Percentiles rank a stretch among this genome's conserved stretches.
phyloP scores from a whole-genome alignment of 1,139 yeast genomes.

The Entelexis sorbosivorans region DNA sequence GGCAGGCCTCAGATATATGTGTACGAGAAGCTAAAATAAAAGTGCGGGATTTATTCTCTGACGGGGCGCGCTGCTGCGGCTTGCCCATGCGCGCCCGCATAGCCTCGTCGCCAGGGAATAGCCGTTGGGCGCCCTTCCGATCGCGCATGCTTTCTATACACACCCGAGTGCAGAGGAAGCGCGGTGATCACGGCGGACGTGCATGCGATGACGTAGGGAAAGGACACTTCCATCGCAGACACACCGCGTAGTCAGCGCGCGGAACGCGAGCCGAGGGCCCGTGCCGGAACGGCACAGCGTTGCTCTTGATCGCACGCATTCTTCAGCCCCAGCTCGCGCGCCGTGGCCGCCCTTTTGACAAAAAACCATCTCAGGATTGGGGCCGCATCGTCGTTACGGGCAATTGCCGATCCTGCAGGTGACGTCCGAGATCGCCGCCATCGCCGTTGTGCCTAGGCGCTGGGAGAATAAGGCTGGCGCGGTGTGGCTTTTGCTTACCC shows the following conservation, averaged over 20 bases:
- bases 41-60: too few species aligned
- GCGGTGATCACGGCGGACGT: conserved; percentile 1
- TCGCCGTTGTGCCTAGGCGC: neutral
- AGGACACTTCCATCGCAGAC: neutral
- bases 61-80: too few species aligned
- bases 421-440: neutral
- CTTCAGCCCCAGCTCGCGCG: neutral
- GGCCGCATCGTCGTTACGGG: too few species aligned
- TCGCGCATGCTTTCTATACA: neutral
- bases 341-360: too few species aligned
- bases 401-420: neutral
- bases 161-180: neutral
- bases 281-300: too few species aligned
- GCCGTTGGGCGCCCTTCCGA: neutral
- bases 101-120: too few species aligned
- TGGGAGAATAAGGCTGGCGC: neutral
- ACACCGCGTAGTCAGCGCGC: neutral
- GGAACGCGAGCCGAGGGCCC: neutral
- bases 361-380: neutral
- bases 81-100: too few species aligned
- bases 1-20: neutral
- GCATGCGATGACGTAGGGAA: conserved; percentile 5
- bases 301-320: too few species aligned
- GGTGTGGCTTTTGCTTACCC: neutral
- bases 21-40: too few species aligned